Evolutionary conservation across 2,329 filamentous ascomycete genomes (phyloP).

Genomic region (Hirsutella thompsonii): DNA sequence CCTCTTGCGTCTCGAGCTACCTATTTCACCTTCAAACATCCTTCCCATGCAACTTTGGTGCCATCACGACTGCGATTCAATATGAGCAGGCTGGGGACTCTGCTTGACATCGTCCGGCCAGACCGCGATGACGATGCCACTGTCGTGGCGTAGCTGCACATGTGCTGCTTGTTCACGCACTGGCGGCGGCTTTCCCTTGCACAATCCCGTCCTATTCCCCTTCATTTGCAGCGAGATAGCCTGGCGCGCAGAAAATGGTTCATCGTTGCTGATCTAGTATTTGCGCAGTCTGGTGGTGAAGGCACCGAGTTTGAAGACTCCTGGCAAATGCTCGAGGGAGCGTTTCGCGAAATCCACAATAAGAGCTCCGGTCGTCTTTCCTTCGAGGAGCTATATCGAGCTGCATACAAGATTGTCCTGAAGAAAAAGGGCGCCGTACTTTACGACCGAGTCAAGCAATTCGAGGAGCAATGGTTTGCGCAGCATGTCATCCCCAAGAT

Average conservation of each 20-base stretch:
- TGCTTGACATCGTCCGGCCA: too few species aligned
- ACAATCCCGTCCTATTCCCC: too few species aligned
- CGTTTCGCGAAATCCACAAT: conserved; percentile 77
- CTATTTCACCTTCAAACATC: neutral
- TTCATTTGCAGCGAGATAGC: too few species aligned
- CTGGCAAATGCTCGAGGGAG: conserved; percentile 66
- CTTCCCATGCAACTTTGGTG: too few species aligned
- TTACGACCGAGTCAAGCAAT: conserved; percentile 67
- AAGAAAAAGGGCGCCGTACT: conserved; percentile 74
- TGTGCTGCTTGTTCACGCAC: too few species aligned
- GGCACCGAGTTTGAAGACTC: conserved; percentile 71
- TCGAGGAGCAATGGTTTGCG: conserved; percentile 73
- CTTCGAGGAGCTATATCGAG: conserved; percentile 91
- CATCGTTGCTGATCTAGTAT: conserved; percentile 10
- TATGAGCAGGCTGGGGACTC: too few species aligned
- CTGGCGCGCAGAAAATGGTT: neutral
- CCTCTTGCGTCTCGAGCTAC: neutral
- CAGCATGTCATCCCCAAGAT: conserved; percentile 61
- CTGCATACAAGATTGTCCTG: conserved; percentile 85
- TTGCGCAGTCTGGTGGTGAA: conserved; percentile 27
- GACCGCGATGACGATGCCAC: too few species aligned
- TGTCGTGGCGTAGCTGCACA: too few species aligned
- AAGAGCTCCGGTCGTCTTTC: conserved; percentile 83
- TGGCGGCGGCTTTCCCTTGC: too few species aligned
- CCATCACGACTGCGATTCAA: too few species aligned